Evolutionary conservation across 1,284 basidiomycete species (phyloP).

Genomic region (Cutaneotrichosporon arboriforme): DNA sequence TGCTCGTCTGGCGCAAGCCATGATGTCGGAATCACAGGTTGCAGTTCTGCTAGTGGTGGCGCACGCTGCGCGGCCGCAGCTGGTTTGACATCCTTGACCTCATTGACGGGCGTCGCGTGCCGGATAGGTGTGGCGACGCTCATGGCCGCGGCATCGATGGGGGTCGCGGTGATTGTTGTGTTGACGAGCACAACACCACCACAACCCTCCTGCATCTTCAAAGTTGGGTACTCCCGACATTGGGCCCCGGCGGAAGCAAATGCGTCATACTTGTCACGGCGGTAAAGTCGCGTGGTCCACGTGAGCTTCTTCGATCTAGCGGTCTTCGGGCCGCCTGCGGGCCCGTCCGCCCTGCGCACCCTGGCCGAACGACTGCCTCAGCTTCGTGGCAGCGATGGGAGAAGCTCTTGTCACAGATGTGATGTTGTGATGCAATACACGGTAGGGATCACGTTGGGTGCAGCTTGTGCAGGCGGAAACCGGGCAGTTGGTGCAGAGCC

Average conservation of each 20-base stretch:
- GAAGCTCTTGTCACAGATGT: too few relatives aligned
- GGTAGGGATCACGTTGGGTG: too few relatives aligned
- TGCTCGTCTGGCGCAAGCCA: constrained; percentile 41
- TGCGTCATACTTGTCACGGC: background rate
- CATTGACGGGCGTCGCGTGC: background rate
- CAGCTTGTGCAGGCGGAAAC: too few relatives aligned
- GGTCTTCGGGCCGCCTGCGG: too few relatives aligned
- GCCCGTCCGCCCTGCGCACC: too few relatives aligned
- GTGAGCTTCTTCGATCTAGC: too few relatives aligned
- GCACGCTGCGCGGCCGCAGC: background rate
- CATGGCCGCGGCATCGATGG: constrained; percentile 3
- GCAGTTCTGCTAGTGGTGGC: constrained; percentile 21
- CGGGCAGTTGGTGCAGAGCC: too few relatives aligned
- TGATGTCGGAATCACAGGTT: constrained; percentile 38
- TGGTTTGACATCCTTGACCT: background rate
- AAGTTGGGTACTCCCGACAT: background rate
- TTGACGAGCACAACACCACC: background rate
- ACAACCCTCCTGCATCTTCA: background rate
- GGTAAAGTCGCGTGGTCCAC: too few relatives aligned
- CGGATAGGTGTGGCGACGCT: background rate
- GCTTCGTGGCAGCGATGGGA: too few relatives aligned
- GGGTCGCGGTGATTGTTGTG: background rate
- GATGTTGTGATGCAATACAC: too few relatives aligned
- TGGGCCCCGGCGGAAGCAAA: constrained; percentile 7
- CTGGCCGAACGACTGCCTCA: too few relatives aligned